Evolutionary conservation across 192 early-diverging fungal genomes (phyloP).

Genomic region (Gigaspora rosea): DNA sequence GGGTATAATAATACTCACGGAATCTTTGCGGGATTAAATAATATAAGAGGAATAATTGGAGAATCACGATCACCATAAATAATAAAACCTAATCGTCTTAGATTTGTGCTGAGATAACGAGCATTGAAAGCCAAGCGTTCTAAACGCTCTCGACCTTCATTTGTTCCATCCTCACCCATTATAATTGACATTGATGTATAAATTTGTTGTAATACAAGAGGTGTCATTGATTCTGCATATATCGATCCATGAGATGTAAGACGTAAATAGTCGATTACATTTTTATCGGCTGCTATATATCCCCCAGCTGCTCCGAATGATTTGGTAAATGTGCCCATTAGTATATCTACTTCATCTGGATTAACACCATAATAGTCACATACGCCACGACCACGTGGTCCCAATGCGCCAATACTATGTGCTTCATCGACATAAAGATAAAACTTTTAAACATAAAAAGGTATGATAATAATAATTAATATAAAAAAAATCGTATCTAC

Average conservation of each 20-base stretch:
- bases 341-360: constrained; percentile 85
- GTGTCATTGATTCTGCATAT: constrained; percentile 90
- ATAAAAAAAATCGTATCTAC: not conserved
- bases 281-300: constrained; percentile 79
- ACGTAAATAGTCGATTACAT: constrained; percentile 79
- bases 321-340: constrained; percentile 99
- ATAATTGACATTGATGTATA: constrained; percentile 89
- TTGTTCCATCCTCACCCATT: constrained; percentile 86
- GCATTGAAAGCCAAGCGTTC: constrained; percentile 86
- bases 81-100: constrained; percentile 91
- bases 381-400: constrained; percentile 90
- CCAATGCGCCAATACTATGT: constrained; percentile 93
- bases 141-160: constrained; percentile 81
- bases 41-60: constrained; percentile 88
- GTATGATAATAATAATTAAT: not conserved
- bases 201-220: constrained; percentile 88
- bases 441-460: constrained; percentile 53
- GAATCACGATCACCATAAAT: constrained; percentile 85
- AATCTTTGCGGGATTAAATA: constrained; percentile 96
- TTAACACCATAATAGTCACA: constrained; percentile 96
- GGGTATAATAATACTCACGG: constrained; percentile 38
- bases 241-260: constrained; percentile 77
- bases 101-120: constrained; percentile 76
- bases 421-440: constrained; percentile 98
- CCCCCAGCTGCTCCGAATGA: constrained; percentile 97